Conservation (phyloP, 257 asterid genomes). For the Petunia secreta region DNA sequence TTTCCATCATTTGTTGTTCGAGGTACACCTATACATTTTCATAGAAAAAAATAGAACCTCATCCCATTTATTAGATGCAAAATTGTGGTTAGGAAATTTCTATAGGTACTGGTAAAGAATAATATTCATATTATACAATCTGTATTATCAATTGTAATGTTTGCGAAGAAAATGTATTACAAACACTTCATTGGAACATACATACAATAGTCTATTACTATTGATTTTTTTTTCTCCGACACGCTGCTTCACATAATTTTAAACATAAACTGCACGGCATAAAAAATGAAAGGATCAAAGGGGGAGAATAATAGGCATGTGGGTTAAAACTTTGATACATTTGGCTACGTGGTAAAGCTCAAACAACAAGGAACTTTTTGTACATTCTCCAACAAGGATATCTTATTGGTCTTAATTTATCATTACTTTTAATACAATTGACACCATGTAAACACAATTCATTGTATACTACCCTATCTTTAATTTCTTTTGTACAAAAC, state of each 20-base stretch:
- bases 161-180: too few relatives aligned
- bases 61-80: not conserved
- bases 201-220: too few relatives aligned
- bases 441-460: not conserved
- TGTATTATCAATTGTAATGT: too few relatives aligned
- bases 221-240: too few relatives aligned
- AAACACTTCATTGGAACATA: too few relatives aligned
- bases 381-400: not conserved
- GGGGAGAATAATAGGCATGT: not conserved
- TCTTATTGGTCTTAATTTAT: constrained; percentile 4
- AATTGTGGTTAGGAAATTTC: not conserved
- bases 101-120: too few relatives aligned
- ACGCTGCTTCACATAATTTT: too few relatives aligned
- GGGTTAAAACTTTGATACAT: constrained; percentile 10
- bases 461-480: not conserved
- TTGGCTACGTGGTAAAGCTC: not conserved
- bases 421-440: not conserved
- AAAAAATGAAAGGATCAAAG: too few relatives aligned
- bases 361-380: constrained; percentile 17
- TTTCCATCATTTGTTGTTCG: not conserved
- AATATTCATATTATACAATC: too few relatives aligned
- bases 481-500: not conserved
- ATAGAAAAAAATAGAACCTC: too few relatives aligned
- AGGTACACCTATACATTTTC: not conserved
- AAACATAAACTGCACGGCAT: too few relatives aligned